phyloP scores from a whole-genome alignment of 2,329 filamentous ascomycete species.

The Chrysoporthe deuterocubensis region DNA sequence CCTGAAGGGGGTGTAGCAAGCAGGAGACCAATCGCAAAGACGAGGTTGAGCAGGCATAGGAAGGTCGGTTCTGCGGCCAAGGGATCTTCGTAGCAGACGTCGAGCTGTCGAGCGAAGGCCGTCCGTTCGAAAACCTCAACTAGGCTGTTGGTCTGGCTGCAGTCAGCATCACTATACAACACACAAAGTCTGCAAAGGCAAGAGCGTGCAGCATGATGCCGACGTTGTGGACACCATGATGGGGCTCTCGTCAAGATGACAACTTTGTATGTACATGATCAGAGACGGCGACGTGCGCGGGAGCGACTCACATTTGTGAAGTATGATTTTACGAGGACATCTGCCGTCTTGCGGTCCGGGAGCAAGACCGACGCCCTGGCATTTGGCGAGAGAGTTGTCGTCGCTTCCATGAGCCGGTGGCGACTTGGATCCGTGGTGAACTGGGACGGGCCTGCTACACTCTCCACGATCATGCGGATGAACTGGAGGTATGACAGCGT shows the following conservation, averaged over 20 bases:
- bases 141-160: slow-evolving; percentile 58
- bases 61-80: slow-evolving; percentile 53
- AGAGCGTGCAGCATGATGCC: not conserved
- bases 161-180: slow-evolving; percentile 3
- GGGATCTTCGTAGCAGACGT: slow-evolving; percentile 59
- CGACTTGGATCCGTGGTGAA: slow-evolving; percentile 63
- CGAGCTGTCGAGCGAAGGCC: slow-evolving; percentile 52
- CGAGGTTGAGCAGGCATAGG: slow-evolving; percentile 64
- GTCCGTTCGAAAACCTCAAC: slow-evolving; percentile 62
- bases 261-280: not conserved
- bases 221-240: not conserved
- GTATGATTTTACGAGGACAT: slow-evolving; percentile 60
- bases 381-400: slow-evolving; percentile 50
- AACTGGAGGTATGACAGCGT: slow-evolving; percentile 64
- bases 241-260: not conserved
- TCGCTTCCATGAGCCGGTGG: slow-evolving; percentile 60
- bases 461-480: slow-evolving; percentile 64
- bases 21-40: slow-evolving; percentile 65
- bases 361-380: slow-evolving; percentile 55
- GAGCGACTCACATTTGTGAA: slow-evolving; percentile 59
- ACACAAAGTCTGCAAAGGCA: not conserved
- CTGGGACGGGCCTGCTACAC: slow-evolving; percentile 54
- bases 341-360: slow-evolving; percentile 58
- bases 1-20: slow-evolving; percentile 57
- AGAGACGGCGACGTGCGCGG: not conserved